Evolutionary conservation across 1,284 basidiomycete genomes (phyloP).

Genomic region (Coriolopsis trogii): DNA sequence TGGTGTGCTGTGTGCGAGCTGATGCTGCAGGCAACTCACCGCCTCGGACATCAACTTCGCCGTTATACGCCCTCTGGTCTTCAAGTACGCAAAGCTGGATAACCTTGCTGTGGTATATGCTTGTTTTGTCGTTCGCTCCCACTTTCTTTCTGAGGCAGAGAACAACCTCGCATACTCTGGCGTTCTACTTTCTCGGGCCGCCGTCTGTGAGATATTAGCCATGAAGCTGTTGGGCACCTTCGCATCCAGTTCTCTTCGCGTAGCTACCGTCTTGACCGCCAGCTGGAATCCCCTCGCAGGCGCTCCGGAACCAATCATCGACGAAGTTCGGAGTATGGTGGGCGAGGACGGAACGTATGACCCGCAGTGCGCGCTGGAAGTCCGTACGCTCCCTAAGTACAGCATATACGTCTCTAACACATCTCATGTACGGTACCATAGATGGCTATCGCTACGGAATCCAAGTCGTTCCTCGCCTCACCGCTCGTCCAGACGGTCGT

Average conservation of each 20-base stretch:
- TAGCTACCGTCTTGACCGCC: slow-evolving; percentile 77
- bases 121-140: slow-evolving; percentile 69
- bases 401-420: slow-evolving; percentile 1
- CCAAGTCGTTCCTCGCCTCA: slow-evolving; percentile 79
- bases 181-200: slow-evolving; percentile 71
- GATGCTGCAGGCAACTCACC: slow-evolving; percentile 62
- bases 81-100: slow-evolving; percentile 74
- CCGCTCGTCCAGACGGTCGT: slow-evolving; percentile 83
- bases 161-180: slow-evolving; percentile 76
- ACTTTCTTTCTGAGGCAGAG: slow-evolving; percentile 54
- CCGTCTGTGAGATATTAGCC: slow-evolving; percentile 81
- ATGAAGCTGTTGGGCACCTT: slow-evolving; percentile 83
- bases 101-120: slow-evolving; percentile 77
- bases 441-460: slow-evolving; percentile 84
- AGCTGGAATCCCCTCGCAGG: slow-evolving; percentile 83
- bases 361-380: slow-evolving; percentile 81
- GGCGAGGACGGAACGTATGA: slow-evolving; percentile 59
- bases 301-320: slow-evolving; percentile 67
- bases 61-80: slow-evolving; percentile 78
- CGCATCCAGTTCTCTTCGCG: slow-evolving; percentile 69
- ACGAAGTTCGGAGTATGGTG: slow-evolving; percentile 59
- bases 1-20: not conserved
- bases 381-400: slow-evolving; percentile 36
- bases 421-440: slow-evolving; percentile 34
- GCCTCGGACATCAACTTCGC: slow-evolving; percentile 86